Conservation (phyloP, 495 filamentous ascomycete species). For the Aspergillus bertholletiae region DNA sequence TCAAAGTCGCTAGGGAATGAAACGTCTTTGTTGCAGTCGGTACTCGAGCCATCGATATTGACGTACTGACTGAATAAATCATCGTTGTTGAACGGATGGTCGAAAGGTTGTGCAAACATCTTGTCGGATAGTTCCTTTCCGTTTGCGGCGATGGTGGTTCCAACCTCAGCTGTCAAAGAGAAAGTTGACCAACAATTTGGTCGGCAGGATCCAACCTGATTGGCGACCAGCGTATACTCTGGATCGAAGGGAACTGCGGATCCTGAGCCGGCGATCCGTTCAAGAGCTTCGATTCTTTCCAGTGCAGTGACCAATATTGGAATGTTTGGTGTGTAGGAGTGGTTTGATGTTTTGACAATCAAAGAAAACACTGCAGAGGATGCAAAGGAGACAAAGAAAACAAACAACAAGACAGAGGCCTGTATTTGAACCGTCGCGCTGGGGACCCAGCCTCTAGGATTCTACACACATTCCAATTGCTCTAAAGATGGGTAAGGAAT, state of each 20-base stretch:
- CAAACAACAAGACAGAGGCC: conserved; percentile 44
- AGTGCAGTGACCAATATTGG: conserved; percentile 10
- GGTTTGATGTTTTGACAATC: conserved; percentile 41
- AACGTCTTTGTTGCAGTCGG: conserved; percentile 42
- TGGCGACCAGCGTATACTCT: conserved; percentile 21
- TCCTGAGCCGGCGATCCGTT: conserved; percentile 17
- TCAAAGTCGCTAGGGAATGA: conserved; percentile 43
- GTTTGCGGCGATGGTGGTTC: conserved; percentile 38
- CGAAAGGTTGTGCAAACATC: conserved; percentile 46
- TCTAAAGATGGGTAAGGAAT: conserved; percentile 41
- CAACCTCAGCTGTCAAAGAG: conserved; percentile 16
- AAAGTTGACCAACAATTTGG: conserved; percentile 11
- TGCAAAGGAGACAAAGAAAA: conserved; percentile 51
- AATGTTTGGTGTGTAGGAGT: conserved; percentile 19
- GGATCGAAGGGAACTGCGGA: conserved; percentile 14
- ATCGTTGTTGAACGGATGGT: conserved; percentile 51
- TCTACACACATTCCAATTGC: conserved; percentile 38
- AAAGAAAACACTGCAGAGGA: conserved; percentile 45
- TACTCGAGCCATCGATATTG: conserved; percentile 41
- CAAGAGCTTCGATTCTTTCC: no score
- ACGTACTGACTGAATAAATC: conserved; percentile 52
- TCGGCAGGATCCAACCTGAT: conserved; percentile 22
- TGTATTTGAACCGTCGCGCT: conserved; percentile 41
- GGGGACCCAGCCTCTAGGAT: conserved; percentile 38
- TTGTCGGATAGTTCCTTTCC: conserved; percentile 34